Evolutionary conservation across 345 rosid genomes (phyloP).

Genomic region (Rubroshorea leprosula): DNA sequence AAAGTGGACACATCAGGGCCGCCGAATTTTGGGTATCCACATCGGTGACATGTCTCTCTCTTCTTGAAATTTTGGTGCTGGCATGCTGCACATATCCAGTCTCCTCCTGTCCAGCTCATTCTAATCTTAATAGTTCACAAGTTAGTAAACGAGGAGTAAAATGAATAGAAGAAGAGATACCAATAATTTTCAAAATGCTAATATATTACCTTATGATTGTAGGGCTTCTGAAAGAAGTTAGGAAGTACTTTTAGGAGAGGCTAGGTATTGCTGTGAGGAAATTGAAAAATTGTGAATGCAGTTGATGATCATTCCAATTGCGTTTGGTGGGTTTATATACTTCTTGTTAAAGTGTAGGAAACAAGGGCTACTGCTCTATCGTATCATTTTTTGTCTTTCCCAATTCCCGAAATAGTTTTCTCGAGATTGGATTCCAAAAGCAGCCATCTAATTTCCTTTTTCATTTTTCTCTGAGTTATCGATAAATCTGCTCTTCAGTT

Average conservation of each 20-base stretch:
- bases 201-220: neutral
- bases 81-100: conserved; percentile 72
- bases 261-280: neutral
- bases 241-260: no score
- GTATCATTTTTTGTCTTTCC: neutral
- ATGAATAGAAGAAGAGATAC: neutral
- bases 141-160: neutral
- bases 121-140: conserved; percentile 12
- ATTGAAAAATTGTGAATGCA: conserved; percentile 7
- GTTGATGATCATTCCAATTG: conserved; percentile 22
- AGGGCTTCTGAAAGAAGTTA: neutral
- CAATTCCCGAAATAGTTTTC: neutral
- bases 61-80: conserved; percentile 69
- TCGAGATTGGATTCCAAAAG: conserved; percentile 25
- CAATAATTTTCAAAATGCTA: no score
- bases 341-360: conserved; percentile 14
- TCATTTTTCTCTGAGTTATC: conserved; percentile 8
- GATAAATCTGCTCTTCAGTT: conserved; percentile 14
- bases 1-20: conserved; percentile 69
- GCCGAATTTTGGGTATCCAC: conserved; percentile 67
- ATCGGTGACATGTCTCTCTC: conserved; percentile 59
- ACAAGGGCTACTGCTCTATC: conserved; percentile 2
- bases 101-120: conserved; percentile 81
- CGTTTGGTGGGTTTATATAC: conserved; percentile 29
- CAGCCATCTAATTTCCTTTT: neutral